Evolutionary conservation across 1,139 yeast genomes (phyloP), one percentile per base, ranked within the genome.

Genomic region (Candida frijolesensis): DNA sequence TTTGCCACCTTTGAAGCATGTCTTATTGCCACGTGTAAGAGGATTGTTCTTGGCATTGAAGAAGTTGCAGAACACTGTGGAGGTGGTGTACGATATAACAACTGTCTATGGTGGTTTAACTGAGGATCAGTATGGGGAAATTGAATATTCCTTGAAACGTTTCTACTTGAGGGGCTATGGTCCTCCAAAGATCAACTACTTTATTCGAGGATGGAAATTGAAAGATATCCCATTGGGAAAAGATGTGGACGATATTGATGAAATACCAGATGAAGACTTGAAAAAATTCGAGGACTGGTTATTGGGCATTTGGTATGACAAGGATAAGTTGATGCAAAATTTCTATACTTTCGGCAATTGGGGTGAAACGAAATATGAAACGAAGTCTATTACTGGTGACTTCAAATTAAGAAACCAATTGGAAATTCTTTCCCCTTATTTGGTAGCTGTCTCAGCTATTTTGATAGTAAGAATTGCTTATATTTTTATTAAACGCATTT

Each of bases 71-170:
- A 68, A 72, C n/a, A 72, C 90, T 2, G 79, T 86, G 5, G 84
- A 84, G 45, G 83, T 79, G 27, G 80, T 94, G 1, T 89, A 91
- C 63, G 98, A 95, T 65, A 71, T 89, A 38, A 90, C 99, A 0
- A 79, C 90, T 35, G 96, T 87, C 1, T 94, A 92, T 65, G 78
- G 85, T 4, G 96, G 89, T 7, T 82, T 89, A 47, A 66, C 63
- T 38, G 68, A 79, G 0, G 80, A 78, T 11, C 84, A 83, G 54
- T 87, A 78, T 64, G 97, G 97, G 1, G 97, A 92, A 63, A 87
- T 86, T 57, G 76, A 78, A 32, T 95, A 79, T 64, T 82, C 92
- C 1, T 74, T 94, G 50, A 76, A 79, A 51, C 74, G 79, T 40
- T 81, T 86, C 50, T 91, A 84, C 61, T 62, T 90, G 8, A 68